Evolutionary conservation across 805 yeast genomes (phyloP).

Genomic region (Kodamaea nitidulidarum): DNA sequence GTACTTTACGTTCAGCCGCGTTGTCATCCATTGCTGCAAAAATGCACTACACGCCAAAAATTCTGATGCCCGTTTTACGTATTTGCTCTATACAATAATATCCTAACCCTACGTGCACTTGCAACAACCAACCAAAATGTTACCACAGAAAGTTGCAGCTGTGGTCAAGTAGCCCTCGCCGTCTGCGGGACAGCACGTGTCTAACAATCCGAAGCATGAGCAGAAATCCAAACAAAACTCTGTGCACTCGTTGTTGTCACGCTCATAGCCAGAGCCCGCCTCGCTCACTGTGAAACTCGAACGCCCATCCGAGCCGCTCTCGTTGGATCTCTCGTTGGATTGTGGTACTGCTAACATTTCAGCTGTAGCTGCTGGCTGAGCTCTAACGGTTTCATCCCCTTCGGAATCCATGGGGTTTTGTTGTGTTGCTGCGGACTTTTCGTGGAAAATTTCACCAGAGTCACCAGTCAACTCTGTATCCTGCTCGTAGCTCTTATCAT

Average conservation of each 20-base stretch:
- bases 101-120: conserved; percentile 19
- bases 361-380: conserved; percentile 2
- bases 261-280: conserved; percentile 31
- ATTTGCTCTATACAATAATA: not conserved
- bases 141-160: conserved; percentile 35
- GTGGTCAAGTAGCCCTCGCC: conserved; percentile 40
- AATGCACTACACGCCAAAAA: conserved; percentile 4
- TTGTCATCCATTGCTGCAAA: conserved; percentile 6
- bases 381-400: conserved; percentile 3
- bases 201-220: conserved; percentile 39
- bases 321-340: not conserved
- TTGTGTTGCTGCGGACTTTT: not conserved
- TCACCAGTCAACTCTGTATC: not conserved
- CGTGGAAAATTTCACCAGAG: not conserved
- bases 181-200: conserved; percentile 37
- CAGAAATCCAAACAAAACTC: conserved; percentile 38
- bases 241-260: conserved; percentile 37
- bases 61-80: not conserved
- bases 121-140: conserved; percentile 30
- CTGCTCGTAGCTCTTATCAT: not conserved
- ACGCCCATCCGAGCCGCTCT: conserved; percentile 5
- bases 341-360: conserved; percentile 2
- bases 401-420: not conserved
- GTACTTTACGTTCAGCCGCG: not conserved
- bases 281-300: conserved; percentile 23